Base-by-base conservation (phyloP, 2,329 filamentous ascomycete species). In the Fusarium nanum region DNA sequence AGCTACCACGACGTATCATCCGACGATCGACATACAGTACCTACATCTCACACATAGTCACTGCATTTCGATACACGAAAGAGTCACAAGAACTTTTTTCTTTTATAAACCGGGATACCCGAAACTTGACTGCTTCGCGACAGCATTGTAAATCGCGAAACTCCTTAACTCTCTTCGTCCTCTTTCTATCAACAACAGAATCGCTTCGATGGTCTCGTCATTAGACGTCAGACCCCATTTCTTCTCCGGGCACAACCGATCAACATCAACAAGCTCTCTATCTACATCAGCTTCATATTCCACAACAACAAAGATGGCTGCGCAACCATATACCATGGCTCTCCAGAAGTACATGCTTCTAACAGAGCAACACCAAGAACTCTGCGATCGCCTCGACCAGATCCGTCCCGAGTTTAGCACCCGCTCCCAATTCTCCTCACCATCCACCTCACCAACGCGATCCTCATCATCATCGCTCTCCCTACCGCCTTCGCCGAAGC, bases 391-490 rank as follows among this genome's bases (percentile, higher is more conserved):
- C 65, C 83, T 88, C 63, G 81, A 87, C 69, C 82, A 84, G 63
- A 83, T 88, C 55, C 84, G 83, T 44, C 83, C 80, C 20, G 82
- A 80, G 49, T 80, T 78, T 27, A 68, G 62, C 20, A 75, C 71
- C n/a, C 78, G 80, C 16, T 81, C 82, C 4, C 78, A 80, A 13
- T 72, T 79, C 49, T 82, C 82, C 4, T 84, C 89, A 76, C 83
- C 89, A 78, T 80, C 89, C 76, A 85, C 86, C 76, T 90, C 90
- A 76, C 87, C 85, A 75, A 83, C 87, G 78, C 76, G 90, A 81
- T 77, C 85, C 85, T 68, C 86, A 4, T 63, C 60, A 2, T 64
- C 85, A 73, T 84, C 86, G 57, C 83, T 83, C 78, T 84, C 86
- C 59, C 83, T 83, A 78, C 63, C 73, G 14, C 56, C 88, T 81